These are phyloP conservation scores for Penicillium sp. DNA, from an alignment of 2,329 filamentous ascomycete genomes.

Conservation along the genomic window DNA sequence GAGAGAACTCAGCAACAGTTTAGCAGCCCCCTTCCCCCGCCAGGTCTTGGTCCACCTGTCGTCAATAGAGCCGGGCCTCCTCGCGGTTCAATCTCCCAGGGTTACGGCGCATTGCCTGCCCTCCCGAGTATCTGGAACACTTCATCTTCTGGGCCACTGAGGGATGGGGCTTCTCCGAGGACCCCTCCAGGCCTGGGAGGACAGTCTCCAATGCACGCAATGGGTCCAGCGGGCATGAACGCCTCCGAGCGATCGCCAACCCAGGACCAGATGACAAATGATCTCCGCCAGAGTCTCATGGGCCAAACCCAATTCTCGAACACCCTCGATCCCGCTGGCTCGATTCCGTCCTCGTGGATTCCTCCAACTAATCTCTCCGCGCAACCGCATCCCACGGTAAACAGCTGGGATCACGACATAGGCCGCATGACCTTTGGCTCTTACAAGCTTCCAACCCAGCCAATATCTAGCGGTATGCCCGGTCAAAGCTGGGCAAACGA, in stretches of 20 bases:
- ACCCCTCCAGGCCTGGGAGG: constrained; percentile 38
- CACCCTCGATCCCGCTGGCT: constrained; percentile 18
- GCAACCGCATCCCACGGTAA: constrained; percentile 14
- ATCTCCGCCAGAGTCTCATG: constrained; percentile 29
- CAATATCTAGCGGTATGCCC: constrained; percentile 26
- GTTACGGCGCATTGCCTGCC: constrained; percentile 31
- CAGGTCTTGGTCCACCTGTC: constrained; percentile 31
- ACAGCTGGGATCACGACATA: constrained; percentile 26
- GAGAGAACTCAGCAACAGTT: constrained; percentile 23
- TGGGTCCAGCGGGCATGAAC: constrained; percentile 12
- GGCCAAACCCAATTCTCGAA: constrained; percentile 24
- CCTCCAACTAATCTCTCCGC: constrained; percentile 14
- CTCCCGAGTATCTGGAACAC: constrained; percentile 45
- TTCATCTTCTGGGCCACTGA: constrained; percentile 44
- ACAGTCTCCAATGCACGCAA: constrained; percentile 16
- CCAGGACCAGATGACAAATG: constrained; percentile 27
- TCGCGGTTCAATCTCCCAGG: constrained; percentile 27
- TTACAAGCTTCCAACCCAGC: constrained; percentile 25
- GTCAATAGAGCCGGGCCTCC: constrained; percentile 18
- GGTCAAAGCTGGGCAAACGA: constrained; percentile 37
- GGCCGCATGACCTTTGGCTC: constrained; percentile 18
- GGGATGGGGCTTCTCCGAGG: constrained; percentile 40
- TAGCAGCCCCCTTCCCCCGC: constrained; percentile 33
- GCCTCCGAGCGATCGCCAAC: constrained; percentile 19
- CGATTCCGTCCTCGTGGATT: constrained; percentile 27